A percentile compares a stretch with the other conserved stretches of the same genome.
phyloP scores from a whole-genome alignment of 176 grass and related monocot genomes.

The Eragrostis curvula region DNA sequence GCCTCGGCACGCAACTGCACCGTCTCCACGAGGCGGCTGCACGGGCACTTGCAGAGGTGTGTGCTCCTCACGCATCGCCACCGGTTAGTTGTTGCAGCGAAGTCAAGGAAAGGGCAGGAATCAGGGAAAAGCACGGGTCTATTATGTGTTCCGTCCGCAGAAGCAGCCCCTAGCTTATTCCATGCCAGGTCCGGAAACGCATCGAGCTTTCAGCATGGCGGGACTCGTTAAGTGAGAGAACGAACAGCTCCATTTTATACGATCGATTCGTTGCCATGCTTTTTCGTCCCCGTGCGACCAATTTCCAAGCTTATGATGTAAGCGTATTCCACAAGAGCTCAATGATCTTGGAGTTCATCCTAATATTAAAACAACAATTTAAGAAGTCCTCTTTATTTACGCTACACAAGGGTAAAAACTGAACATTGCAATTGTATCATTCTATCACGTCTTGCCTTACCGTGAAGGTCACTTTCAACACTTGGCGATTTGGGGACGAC shows the following conservation, averaged over 20 bases:
- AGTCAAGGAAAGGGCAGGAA: too few relatives aligned
- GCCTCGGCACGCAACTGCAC: background rate
- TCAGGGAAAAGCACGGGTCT: too few relatives aligned
- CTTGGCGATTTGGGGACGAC: background rate
- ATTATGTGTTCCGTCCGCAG: background rate
- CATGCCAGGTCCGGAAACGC: background rate
- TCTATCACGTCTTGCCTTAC: background rate
- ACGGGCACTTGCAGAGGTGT: background rate
- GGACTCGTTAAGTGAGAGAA: background rate
- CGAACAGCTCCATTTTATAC: background rate
- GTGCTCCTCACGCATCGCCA: background rate
- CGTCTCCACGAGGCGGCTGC: background rate
- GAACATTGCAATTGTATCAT: too few relatives aligned
- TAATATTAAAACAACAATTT: too few relatives aligned
- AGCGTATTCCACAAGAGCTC: too few relatives aligned
- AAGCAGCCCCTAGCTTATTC: background rate
- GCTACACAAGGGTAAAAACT: too few relatives aligned
- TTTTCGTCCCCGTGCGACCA: background rate
- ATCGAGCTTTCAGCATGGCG: background rate
- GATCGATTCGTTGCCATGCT: background rate
- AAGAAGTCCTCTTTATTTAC: background rate
- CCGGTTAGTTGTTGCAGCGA: too few relatives aligned
- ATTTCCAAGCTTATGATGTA: background rate
- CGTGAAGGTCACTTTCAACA: background rate
- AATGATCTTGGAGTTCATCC: too few relatives aligned